These are phyloP conservation scores for Salicornia ramosissima DNA, from an alignment of 148 eudicot species.

Conservation along the genomic window DNA sequence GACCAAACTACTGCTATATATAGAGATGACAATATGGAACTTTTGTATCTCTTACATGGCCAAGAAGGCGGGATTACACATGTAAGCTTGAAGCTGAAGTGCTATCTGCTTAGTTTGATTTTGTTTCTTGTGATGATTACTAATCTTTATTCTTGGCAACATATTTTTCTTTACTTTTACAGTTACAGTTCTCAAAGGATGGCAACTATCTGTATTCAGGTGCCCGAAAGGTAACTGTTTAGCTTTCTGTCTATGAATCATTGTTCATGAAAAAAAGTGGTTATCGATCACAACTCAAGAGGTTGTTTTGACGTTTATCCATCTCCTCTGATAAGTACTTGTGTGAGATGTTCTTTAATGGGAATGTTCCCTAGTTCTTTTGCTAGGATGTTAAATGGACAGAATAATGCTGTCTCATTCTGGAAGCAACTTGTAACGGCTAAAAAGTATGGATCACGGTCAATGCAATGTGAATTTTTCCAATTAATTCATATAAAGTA, in stretches of 20 bases:
- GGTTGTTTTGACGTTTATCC: not conserved
- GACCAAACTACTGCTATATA: conserved; percentile 77
- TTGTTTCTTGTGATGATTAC: conserved; percentile 10
- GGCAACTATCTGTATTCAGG: conserved; percentile 96
- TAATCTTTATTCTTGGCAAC: conserved; percentile 1
- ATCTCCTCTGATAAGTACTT: not conserved
- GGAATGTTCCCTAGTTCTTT: not conserved
- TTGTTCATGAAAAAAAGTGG: not conserved
- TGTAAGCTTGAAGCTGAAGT: conserved; percentile 43
- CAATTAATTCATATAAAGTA: too few relatives aligned
- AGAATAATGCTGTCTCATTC: too few relatives aligned
- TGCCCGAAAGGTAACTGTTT: conserved; percentile 68
- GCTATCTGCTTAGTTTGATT: not conserved
- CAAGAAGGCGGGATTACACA: conserved; percentile 99
- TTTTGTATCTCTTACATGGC: conserved; percentile 84
- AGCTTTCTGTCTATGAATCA: not conserved
- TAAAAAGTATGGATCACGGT: too few relatives aligned
- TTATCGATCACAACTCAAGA: not conserved
- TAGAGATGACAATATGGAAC: conserved; percentile 94
- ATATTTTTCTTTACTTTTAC: conserved; percentile 16
- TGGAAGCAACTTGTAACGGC: too few relatives aligned
- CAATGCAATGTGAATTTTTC: too few relatives aligned
- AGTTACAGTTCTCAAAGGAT: conserved; percentile 96
- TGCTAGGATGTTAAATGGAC: not conserved
- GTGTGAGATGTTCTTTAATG: not conserved